Percentiles rank a stretch among this genome's conserved stretches.
phyloP scores from a whole-genome alignment of 1,284 basidiomycete genomes.

The Rhodotorula sp. region DNA sequence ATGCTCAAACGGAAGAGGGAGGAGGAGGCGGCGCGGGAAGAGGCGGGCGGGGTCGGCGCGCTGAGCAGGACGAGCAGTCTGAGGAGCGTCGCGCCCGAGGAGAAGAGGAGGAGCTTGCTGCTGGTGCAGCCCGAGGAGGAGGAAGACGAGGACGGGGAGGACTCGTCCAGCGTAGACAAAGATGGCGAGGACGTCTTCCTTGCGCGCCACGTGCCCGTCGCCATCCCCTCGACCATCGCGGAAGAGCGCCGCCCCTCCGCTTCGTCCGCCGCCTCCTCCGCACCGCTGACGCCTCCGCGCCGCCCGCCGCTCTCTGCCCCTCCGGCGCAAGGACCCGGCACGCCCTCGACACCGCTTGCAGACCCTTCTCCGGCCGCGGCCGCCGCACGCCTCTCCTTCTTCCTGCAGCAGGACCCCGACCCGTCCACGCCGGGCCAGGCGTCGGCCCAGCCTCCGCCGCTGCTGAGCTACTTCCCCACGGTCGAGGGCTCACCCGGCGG shows the following conservation, averaged over 20 bases:
- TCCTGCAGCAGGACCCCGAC: constrained; percentile 11
- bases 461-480: constrained; percentile 30
- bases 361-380: not conserved
- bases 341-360: not conserved
- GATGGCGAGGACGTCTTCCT: not conserved
- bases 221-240: not conserved
- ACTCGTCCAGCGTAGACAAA: not conserved
- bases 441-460: not conserved
- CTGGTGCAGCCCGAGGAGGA: not conserved
- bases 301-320: not conserved
- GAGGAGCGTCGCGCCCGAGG: not conserved
- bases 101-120: not conserved
- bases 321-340: not conserved
- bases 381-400: constrained; percentile 22
- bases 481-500: constrained; percentile 2
- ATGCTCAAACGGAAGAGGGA: constrained; percentile 68
- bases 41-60: not conserved
- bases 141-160: not conserved
- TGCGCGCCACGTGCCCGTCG: not conserved
- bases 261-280: not conserved
- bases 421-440: not conserved
- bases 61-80: constrained; percentile 7
- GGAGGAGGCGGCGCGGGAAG: constrained; percentile 34
- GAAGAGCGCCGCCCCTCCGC: not conserved
- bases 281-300: not conserved